Evolutionary conservation across 257 asterid genomes (phyloP).

Genomic region (Datura wrightii): DNA sequence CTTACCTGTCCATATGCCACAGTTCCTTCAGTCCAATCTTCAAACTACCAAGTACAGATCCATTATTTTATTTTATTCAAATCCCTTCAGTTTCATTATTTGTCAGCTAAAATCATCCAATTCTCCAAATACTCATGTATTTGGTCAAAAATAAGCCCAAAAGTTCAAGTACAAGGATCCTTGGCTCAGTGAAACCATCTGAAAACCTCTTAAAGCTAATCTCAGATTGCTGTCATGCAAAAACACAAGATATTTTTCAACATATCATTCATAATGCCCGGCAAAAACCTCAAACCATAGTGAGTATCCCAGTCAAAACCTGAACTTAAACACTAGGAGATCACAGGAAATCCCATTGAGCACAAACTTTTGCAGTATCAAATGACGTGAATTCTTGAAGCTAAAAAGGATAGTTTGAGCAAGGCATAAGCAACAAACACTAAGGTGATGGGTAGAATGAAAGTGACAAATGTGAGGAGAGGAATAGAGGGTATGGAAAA

Average conservation of each 20-base stretch:
- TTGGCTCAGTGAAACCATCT: background rate
- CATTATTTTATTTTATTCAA: conserved; percentile 14
- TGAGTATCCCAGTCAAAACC: background rate
- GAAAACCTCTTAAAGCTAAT: background rate
- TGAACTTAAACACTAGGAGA: background rate
- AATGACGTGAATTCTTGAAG: background rate
- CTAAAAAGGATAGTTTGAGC: background rate
- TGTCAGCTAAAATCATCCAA: background rate
- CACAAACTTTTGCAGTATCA: background rate
- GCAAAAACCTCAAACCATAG: background rate
- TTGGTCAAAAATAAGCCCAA: background rate
- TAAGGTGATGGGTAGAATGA: background rate
- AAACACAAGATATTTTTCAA: background rate
- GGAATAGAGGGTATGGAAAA: background rate
- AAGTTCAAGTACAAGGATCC: background rate
- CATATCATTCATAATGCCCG: background rate
- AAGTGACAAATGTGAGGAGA: background rate
- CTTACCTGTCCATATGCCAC: background rate
- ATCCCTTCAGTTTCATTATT: background rate
- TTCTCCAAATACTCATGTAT: background rate
- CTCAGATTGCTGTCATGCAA: background rate
- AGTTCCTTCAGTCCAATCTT: background rate
- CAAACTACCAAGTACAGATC: background rate
- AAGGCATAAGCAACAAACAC: background rate
- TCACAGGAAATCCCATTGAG: background rate